These are phyloP conservation scores for Gymnopilus dilepis DNA, from an alignment of 768 basidiomycete genomes.

Conservation along the genomic window DNA sequence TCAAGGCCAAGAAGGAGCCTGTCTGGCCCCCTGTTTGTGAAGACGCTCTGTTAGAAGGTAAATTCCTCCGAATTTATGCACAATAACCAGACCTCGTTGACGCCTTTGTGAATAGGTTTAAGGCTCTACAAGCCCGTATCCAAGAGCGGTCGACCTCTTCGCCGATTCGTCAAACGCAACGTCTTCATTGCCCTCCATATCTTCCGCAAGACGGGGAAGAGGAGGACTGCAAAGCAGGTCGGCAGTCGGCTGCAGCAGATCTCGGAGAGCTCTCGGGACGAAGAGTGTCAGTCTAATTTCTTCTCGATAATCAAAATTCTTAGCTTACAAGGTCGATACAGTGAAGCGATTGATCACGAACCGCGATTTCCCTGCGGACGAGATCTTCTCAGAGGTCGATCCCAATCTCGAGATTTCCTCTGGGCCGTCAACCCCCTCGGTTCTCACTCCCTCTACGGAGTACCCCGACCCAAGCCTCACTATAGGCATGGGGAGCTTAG, in stretches of 20 bases:
- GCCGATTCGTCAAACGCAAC: constrained; percentile 76
- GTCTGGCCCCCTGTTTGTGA: constrained; percentile 33
- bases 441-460: constrained; percentile 3
- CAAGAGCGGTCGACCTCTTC: constrained; percentile 25
- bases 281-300: constrained; percentile 51
- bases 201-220: constrained; percentile 62
- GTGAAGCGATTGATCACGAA: constrained; percentile 26
- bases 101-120: constrained; percentile 13
- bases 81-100: not conserved
- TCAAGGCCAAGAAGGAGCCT: constrained; percentile 22
- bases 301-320: not conserved
- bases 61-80: not conserved
- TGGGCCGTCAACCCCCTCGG: constrained; percentile 1
- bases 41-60: constrained; percentile 31
- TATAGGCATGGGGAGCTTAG: too few relatives aligned
- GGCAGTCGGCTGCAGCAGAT: constrained; percentile 79
- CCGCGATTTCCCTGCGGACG: constrained; percentile 19
- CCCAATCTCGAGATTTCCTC: constrained; percentile 11
- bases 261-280: constrained; percentile 68
- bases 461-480: not conserved
- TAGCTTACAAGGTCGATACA: not conserved
- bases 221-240: constrained; percentile 74
- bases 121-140: constrained; percentile 26
- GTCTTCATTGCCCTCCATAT: constrained; percentile 77
- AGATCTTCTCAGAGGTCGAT: not conserved